A percentile compares a stretch with the other conserved stretches of the same genome.
phyloP scores from a whole-genome alignment of 2,329 filamentous ascomycete species.

The Bipolaris bicolor region DNA sequence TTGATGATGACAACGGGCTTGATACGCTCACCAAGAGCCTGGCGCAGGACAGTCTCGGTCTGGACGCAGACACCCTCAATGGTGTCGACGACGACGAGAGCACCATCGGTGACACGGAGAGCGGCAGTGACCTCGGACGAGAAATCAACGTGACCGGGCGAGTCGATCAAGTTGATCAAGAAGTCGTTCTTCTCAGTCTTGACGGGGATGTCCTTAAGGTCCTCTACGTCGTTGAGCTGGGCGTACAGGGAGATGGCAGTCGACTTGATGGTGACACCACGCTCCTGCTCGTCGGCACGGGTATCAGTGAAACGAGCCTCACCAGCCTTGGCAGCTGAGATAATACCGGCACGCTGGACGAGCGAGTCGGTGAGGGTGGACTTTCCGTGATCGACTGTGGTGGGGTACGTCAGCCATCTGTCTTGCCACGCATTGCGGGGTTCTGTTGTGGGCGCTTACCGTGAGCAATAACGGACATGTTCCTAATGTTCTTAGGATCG shows the following conservation, averaged over 20 bases:
- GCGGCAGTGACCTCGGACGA: constrained; percentile 99
- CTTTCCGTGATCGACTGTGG: constrained; percentile 94
- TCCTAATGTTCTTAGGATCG: constrained; percentile 77
- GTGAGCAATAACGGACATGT: constrained; percentile 99
- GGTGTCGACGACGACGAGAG: constrained; percentile 99
- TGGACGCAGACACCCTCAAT: constrained; percentile 99
- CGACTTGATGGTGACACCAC: constrained; percentile 99
- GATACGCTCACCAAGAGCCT: constrained; percentile 99
- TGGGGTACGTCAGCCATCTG: constrained; percentile 33
- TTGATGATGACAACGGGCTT: constrained; percentile 99
- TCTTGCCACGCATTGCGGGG: constrained; percentile 21
- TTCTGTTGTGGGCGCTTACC: constrained; percentile 56
- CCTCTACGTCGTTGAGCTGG: constrained; percentile 77
- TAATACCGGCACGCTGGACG: constrained; percentile 98
- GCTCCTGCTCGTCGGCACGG: constrained; percentile 96
- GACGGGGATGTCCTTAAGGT: constrained; percentile 92
- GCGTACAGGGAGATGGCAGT: constrained; percentile 99
- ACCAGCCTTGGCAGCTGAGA: constrained; percentile 96
- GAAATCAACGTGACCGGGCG: constrained; percentile 99
- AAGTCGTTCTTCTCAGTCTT: constrained; percentile 93
- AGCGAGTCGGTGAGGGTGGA: constrained; percentile 99
- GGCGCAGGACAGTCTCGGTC: constrained; percentile 98
- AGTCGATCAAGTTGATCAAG: constrained; percentile 99
- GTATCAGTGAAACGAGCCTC: constrained; percentile 97
- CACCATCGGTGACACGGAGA: constrained; percentile 99